Evolutionary conservation across 129 eudicot genomes (phyloP).

Genomic region (Smallanthus sonchifolius): DNA sequence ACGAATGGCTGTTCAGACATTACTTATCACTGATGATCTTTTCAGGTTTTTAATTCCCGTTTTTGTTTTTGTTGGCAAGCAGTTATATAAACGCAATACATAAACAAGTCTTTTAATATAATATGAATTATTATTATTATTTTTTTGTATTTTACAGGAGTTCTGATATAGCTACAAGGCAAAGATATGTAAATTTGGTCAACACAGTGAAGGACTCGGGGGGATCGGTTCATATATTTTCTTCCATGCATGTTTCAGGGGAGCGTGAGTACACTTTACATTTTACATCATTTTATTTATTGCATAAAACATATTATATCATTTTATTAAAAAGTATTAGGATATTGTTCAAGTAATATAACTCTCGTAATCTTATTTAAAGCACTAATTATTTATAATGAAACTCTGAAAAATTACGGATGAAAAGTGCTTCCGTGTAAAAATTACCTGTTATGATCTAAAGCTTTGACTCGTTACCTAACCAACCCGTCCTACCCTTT

Average conservation of each 20-base stretch:
- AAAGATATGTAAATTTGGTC: constrained; percentile 72
- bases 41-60: constrained; percentile 47
- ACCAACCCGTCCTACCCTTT: neutral
- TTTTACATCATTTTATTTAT: neutral
- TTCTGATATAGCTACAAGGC: constrained; percentile 67
- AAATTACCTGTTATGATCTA: neutral
- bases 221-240: constrained; percentile 75
- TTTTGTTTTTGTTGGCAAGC: neutral
- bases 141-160: constrained; percentile 44
- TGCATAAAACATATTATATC: neutral
- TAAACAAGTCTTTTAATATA: neutral
- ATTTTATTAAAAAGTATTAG: neutral
- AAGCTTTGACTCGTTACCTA: neutral
- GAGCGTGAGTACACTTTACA: constrained; percentile 65
- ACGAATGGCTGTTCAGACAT: constrained; percentile 92
- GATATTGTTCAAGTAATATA: neutral
- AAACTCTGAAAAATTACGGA: neutral
- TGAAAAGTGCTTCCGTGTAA: neutral
- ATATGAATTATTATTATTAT: neutral
- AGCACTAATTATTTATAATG: neutral
- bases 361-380: neutral
- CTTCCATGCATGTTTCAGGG: constrained; percentile 97
- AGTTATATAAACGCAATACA: neutral
- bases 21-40: constrained; percentile 87
- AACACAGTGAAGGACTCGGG: constrained; percentile 73